Percentiles rank a stretch among this genome's conserved stretches.
Conservation (phyloP, 306 rosid species). For the Canavalia gladiata region DNA sequence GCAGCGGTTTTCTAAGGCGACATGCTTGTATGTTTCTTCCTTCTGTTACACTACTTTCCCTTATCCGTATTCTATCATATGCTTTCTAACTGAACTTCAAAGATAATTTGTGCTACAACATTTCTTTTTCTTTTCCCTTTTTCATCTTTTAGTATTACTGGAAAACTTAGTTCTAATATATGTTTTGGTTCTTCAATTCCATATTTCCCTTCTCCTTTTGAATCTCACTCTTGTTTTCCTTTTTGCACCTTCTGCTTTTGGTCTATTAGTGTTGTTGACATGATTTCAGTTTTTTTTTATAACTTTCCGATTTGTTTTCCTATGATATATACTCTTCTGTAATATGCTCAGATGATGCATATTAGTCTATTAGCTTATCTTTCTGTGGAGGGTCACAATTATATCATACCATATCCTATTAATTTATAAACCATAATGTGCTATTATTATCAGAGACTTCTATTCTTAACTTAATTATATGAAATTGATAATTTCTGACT, state of each 20-base stretch:
- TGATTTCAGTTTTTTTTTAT: not conserved
- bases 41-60: slow-evolving; percentile 31
- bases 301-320: not conserved
- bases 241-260: slow-evolving; percentile 29
- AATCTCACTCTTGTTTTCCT: not conserved
- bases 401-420: not conserved
- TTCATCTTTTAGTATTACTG: not conserved
- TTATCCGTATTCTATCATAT: slow-evolving; percentile 2
- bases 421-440: not conserved
- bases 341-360: not conserved
- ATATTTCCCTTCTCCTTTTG: not conserved
- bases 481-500: not conserved
- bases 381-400: not conserved
- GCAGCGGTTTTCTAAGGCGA: slow-evolving; percentile 67
- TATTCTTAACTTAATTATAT: not conserved
- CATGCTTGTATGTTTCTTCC: slow-evolving; percentile 62
- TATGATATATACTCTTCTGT: not conserved
- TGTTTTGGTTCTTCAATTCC: not conserved
- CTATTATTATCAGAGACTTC: not conserved
- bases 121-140: not conserved
- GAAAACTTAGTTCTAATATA: not conserved
- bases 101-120: slow-evolving; percentile 21
- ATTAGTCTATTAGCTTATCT: slow-evolving; percentile 11
- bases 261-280: not conserved
- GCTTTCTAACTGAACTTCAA: slow-evolving; percentile 39